Base-by-base conservation (phyloP, 2,329 filamentous ascomycete genomes). In the Lojkania enalia region DNA sequence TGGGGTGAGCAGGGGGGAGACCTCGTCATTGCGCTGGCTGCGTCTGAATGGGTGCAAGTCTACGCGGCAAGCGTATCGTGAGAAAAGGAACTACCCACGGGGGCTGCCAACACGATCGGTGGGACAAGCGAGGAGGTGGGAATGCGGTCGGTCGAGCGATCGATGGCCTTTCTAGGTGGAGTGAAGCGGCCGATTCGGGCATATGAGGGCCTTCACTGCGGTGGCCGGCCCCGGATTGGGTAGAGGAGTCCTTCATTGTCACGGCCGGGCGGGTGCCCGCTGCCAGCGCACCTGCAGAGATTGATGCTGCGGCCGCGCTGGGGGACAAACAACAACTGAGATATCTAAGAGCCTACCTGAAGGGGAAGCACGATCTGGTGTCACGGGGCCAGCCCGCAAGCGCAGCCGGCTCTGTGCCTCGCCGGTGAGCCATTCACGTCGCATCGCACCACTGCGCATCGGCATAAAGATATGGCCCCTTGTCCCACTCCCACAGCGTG, bases 281-380 rank as follows among this genome's bases (percentile, higher is more conserved):
- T 63, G 65, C 61, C 61, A 67, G 54, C 61, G 47, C 58, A 58
- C 52, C 54, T 58, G 57, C 57, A 58, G 49, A 57, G 48, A 53
- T n/a, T 57, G 55, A 58, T 48, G 49, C 44, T 62, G 58, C 54
- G 43, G 48, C 44, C 30, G 48, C 44, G 44, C 52, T 51, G 42
- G 42, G 50, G 31, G 49, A 44, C 55, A 60, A 67, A 63, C 67
- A 69, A 63, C 55, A 47, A 55, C 20, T 20, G 35, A 43, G 46
- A 50, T 54, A 45, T 53, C 46, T 41, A 38, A 39, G 45, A 23
- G 40, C 19, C 31, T 33, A 39, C 40, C 42, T 21, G 38, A 41
- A 40, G 21, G 40, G 15, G 41, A 44, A 42, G 27, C 38, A 11
- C 14, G 38, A 35, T 49, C 35, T 43, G 31, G 42, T 56, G 51